phyloP scores from a whole-genome alignment of 2,329 filamentous ascomycete species.

The Sphaerulina populicola region DNA sequence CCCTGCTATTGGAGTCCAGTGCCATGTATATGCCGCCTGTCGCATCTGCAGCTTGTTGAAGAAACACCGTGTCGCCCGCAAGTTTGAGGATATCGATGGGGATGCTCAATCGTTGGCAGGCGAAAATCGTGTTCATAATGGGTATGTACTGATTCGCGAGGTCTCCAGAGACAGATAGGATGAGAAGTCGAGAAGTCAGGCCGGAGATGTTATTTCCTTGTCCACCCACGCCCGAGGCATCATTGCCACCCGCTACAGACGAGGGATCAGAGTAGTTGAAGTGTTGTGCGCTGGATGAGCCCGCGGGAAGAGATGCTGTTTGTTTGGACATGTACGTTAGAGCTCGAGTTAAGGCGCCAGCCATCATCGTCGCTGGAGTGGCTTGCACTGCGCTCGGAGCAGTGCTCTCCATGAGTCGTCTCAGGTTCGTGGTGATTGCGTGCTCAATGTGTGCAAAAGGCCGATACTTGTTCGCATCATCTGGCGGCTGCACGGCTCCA shows the following conservation, averaged over 20 bases:
- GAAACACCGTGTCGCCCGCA: constrained; percentile 75
- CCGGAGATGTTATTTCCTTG: constrained; percentile 35
- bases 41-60: constrained; percentile 80
- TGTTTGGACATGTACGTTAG: constrained; percentile 85
- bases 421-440: constrained; percentile 66
- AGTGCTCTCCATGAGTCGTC: constrained; percentile 62
- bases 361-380: constrained; percentile 74
- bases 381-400: constrained; percentile 54
- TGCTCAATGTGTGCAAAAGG: constrained; percentile 83
- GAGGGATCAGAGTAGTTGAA: constrained; percentile 51
- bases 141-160: constrained; percentile 88
- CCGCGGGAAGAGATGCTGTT: constrained; percentile 38
- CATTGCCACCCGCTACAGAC: constrained; percentile 43
- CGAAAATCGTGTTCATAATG: constrained; percentile 97
- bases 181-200: constrained; percentile 73
- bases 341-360: constrained; percentile 82
- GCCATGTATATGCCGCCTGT: constrained; percentile 62
- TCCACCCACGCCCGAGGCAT: constrained; percentile 40
- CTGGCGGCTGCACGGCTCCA: constrained; percentile 28
- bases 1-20: constrained; percentile 32
- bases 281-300: constrained; percentile 45
- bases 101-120: constrained; percentile 77
- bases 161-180: constrained; percentile 82
- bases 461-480: constrained; percentile 78
- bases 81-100: constrained; percentile 89